These are phyloP conservation scores for Trichoderma cornu-damae DNA, from an alignment of 2,329 filamentous ascomycete genomes.

Conservation along the genomic window DNA sequence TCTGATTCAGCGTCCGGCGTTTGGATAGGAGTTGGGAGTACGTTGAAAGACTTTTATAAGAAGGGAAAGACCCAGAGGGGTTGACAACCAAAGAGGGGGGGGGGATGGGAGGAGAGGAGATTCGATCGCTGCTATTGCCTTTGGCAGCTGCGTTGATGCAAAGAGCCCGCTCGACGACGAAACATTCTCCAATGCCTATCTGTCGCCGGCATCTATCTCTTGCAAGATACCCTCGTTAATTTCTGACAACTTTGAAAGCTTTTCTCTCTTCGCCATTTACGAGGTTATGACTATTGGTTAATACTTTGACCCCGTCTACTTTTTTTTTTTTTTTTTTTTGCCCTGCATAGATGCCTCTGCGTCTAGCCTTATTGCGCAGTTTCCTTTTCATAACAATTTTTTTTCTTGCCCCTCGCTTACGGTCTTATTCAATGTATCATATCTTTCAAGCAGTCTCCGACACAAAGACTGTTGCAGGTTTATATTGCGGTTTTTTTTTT, in stretches of 20 bases:
- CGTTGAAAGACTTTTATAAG: neutral
- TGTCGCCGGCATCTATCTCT: neutral
- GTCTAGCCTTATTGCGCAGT: slow-evolving; percentile 15
- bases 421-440: slow-evolving; percentile 30
- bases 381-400: neutral
- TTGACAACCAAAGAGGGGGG: too few relatives aligned
- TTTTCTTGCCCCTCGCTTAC: neutral
- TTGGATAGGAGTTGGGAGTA: slow-evolving; percentile 31
- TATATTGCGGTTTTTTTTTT: slow-evolving; percentile 12
- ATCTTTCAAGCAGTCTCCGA: slow-evolving; percentile 27
- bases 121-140: neutral
- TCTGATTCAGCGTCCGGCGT: slow-evolving; percentile 32
- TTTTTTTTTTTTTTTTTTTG: slow-evolving; percentile 24
- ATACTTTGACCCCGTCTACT: slow-evolving; percentile 22
- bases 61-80: neutral
- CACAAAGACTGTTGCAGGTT: slow-evolving; percentile 26
- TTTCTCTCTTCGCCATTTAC: slow-evolving; percentile 24
- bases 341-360: slow-evolving; percentile 19
- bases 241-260: slow-evolving; percentile 17
- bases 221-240: slow-evolving; percentile 12
- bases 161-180: neutral
- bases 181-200: neutral
- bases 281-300: slow-evolving; percentile 34
- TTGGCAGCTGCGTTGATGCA: neutral
- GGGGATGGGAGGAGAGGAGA: neutral